A percentile compares a stretch with the other conserved stretches of the same genome.
Conservation (phyloP, 805 yeast genomes). For the Wickerhamiella spandovensis region DNA sequence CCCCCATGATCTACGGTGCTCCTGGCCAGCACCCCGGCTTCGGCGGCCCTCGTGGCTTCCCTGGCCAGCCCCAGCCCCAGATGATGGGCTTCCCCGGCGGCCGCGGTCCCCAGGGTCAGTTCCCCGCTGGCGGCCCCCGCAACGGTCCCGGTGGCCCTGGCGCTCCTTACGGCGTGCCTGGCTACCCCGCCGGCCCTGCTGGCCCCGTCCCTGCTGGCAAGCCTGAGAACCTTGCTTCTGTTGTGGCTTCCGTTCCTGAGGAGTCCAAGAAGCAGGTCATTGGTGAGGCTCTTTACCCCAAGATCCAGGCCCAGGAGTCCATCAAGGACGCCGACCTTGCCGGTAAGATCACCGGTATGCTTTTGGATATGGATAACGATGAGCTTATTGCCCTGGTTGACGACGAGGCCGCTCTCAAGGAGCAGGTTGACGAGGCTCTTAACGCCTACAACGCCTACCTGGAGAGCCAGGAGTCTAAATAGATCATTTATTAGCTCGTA, state of each 20-base stretch:
- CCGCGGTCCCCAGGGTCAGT: conserved; percentile 28
- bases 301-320: conserved; percentile 74
- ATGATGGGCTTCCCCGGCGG: conserved; percentile 24
- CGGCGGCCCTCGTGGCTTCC: conserved; percentile 50
- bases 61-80: conserved; percentile 25
- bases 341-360: conserved; percentile 98
- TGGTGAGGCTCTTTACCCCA: conserved; percentile 95
- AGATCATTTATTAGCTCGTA: conserved; percentile 1
- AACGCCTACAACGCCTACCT: conserved; percentile 88
- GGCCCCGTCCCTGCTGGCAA: conserved; percentile 19
- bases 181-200: conserved; percentile 16
- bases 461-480: conserved; percentile 30
- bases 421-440: conserved; percentile 87
- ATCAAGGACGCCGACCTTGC: conserved; percentile 90
- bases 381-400: conserved; percentile 82
- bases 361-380: conserved; percentile 84
- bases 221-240: conserved; percentile 40
- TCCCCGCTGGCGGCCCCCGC: conserved; percentile 14
- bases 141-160: conserved; percentile 33
- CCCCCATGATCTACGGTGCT: conserved; percentile 63
- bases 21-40: conserved; percentile 62
- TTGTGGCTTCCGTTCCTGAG: conserved; percentile 49
- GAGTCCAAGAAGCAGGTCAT: conserved; percentile 94
- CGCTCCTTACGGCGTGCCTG: conserved; percentile 17
- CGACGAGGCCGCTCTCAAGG: conserved; percentile 78